Percentiles rank a stretch among this genome's conserved stretches.
phyloP scores from a whole-genome alignment of 345 rosid genomes.

The Melaleuca alternifolia region DNA sequence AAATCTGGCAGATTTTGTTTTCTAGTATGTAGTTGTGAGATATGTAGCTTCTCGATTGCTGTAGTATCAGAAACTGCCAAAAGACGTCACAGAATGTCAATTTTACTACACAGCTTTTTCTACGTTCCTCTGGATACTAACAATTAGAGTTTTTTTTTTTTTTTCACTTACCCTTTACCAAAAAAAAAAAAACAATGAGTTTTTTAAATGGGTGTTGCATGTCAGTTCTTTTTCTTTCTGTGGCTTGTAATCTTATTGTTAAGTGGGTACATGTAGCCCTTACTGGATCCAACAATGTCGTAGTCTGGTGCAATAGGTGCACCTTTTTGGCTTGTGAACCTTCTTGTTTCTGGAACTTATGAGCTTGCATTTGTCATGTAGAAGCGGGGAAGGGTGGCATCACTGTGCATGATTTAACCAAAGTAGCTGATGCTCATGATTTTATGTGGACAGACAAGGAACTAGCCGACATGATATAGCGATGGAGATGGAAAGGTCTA shows the following conservation, averaged over 20 bases:
- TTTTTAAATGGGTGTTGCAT: background rate
- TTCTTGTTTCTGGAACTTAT: background rate
- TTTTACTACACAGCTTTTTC: background rate
- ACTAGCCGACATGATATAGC: slow-evolving; percentile 62
- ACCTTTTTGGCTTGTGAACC: background rate
- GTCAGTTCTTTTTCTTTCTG: background rate
- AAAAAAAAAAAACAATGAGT: no score
- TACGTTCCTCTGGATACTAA: background rate
- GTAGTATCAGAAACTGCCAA: background rate
- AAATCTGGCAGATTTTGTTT: background rate
- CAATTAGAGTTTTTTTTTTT: background rate
- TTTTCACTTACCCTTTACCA: no score
- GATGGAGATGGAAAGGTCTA: slow-evolving; percentile 63
- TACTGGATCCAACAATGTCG: background rate
- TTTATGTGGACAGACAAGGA: slow-evolving; percentile 70
- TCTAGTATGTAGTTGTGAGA: background rate
- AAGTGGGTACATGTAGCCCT: background rate
- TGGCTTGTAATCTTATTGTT: background rate
- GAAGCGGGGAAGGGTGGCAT: slow-evolving; percentile 62
- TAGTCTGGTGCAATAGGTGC: background rate
- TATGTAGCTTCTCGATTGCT: no score
- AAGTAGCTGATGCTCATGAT: slow-evolving; percentile 56
- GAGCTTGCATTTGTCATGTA: slow-evolving; percentile 4
- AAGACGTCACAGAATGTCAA: background rate
- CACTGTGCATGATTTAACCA: slow-evolving; percentile 37